Conservation (phyloP, 331 rosid genomes). For the Arachis monticola region DNA sequence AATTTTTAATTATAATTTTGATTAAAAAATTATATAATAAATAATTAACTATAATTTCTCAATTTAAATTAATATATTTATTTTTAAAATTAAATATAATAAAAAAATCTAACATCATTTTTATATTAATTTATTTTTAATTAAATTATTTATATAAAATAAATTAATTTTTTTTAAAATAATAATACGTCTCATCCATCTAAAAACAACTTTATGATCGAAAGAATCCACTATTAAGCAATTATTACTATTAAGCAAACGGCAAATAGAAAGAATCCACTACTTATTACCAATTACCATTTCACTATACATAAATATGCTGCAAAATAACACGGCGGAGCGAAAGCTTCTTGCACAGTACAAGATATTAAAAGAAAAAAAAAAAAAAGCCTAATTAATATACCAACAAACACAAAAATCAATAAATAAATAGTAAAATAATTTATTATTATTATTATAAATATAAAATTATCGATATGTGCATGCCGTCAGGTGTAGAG, state of each 20-base stretch:
- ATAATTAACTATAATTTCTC: too few species aligned
- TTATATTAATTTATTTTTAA: too few species aligned
- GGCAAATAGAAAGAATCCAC: not conserved
- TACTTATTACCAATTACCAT: not conserved
- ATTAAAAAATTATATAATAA: too few species aligned
- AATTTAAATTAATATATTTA: too few species aligned
- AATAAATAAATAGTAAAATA: not conserved
- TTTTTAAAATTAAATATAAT: too few species aligned
- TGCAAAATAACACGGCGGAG: not conserved
- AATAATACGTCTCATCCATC: too few species aligned
- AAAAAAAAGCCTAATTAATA: not conserved
- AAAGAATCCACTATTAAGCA: too few species aligned
- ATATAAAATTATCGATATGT: not conserved
- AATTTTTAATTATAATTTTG: too few species aligned
- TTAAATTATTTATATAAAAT: too few species aligned
- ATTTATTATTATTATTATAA: not conserved
- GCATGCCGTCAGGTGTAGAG: not conserved
- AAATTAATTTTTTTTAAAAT: too few species aligned
- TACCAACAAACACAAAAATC: not conserved
- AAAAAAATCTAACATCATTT: too few species aligned
- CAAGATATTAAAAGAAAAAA: not conserved
- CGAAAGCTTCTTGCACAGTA: not conserved
- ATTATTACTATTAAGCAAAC: not conserved
- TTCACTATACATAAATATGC: not conserved
- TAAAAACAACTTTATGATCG: too few species aligned